phyloP scores from a whole-genome alignment of 768 basidiomycete species.

The Grammothele lineata region DNA sequence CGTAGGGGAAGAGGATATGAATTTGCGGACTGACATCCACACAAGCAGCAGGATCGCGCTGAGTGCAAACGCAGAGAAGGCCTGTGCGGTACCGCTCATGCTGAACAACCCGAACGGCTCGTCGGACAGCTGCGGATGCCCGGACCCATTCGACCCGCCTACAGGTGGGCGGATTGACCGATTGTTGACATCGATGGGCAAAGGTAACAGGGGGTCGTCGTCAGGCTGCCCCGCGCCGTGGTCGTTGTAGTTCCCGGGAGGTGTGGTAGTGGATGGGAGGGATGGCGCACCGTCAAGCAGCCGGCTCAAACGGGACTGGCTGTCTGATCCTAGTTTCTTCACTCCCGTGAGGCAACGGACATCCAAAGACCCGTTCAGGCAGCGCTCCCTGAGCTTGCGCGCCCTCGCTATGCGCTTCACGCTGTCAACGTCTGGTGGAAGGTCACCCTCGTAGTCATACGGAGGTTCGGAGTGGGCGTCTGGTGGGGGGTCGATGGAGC shows the following conservation, averaged over 20 bases:
- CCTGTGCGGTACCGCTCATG: slow-evolving; percentile 7
- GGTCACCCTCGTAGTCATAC: slow-evolving; percentile 23
- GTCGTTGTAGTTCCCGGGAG: slow-evolving; percentile 16
- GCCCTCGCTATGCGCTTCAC: slow-evolving; percentile 33
- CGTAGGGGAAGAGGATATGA: background rate
- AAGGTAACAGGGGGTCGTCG: too few relatives aligned
- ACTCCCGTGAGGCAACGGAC: slow-evolving; percentile 62
- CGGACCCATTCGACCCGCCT: slow-evolving; percentile 1
- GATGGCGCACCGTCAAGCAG: slow-evolving; percentile 57
- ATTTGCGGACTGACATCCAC: slow-evolving; percentile 12
- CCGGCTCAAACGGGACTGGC: slow-evolving; percentile 36
- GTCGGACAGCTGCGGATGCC: background rate
- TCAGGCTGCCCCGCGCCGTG: slow-evolving; percentile 13
- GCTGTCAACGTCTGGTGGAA: slow-evolving; percentile 40
- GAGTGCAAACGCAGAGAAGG: slow-evolving; percentile 10
- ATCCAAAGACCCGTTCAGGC: slow-evolving; percentile 36
- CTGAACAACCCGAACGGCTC: background rate
- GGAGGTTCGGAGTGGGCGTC: too few relatives aligned
- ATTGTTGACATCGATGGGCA: too few relatives aligned
- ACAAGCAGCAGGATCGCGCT: slow-evolving; percentile 8
- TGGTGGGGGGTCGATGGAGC: slow-evolving; percentile 32
- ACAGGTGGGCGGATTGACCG: too few relatives aligned
- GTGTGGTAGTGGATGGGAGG: slow-evolving; percentile 22
- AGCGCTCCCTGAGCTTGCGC: slow-evolving; percentile 40
- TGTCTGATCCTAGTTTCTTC: slow-evolving; percentile 47